phyloP scores from a whole-genome alignment of 2,329 filamentous ascomycete genomes.

The Calonectria pauciramosa region DNA sequence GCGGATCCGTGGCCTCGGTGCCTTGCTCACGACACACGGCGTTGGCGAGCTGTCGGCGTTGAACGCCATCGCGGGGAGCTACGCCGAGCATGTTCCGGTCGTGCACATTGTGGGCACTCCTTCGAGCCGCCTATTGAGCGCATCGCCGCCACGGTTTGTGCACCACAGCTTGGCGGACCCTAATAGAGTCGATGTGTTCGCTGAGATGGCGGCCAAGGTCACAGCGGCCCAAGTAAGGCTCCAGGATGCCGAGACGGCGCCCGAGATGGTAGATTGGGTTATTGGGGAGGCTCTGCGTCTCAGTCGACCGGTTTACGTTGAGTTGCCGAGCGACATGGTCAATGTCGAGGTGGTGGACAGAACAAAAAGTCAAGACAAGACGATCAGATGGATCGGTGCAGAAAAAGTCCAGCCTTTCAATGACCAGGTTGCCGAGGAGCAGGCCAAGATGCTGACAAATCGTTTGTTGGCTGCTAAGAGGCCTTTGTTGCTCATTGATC shows the following conservation, averaged over 20 bases:
- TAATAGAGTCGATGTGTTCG: not conserved
- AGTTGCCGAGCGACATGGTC: not conserved
- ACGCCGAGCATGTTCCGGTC: not conserved
- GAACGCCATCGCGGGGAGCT: constrained; percentile 1
- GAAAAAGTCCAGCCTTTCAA: no score
- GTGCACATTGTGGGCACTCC: constrained; percentile 1
- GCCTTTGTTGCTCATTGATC: not conserved
- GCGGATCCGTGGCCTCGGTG: not conserved
- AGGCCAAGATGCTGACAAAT: not conserved
- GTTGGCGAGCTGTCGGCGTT: not conserved
- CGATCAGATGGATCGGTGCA: no score
- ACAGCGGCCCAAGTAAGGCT: not conserved
- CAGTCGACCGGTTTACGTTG: not conserved
- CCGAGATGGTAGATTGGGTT: constrained; percentile 3
- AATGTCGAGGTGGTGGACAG: not conserved
- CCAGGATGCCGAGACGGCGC: not conserved
- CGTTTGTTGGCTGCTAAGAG: not conserved
- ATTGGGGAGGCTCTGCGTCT: not conserved
- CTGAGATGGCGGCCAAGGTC: not conserved
- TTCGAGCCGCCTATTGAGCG: not conserved
- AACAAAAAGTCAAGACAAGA: not conserved
- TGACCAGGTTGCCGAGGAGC: not conserved
- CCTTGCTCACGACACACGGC: not conserved
- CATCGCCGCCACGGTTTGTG: not conserved
- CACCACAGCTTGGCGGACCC: not conserved